These are phyloP conservation scores for Penicillium fuscoglaucum DNA, from an alignment of 2,329 filamentous ascomycete species.

Conservation along the genomic window DNA sequence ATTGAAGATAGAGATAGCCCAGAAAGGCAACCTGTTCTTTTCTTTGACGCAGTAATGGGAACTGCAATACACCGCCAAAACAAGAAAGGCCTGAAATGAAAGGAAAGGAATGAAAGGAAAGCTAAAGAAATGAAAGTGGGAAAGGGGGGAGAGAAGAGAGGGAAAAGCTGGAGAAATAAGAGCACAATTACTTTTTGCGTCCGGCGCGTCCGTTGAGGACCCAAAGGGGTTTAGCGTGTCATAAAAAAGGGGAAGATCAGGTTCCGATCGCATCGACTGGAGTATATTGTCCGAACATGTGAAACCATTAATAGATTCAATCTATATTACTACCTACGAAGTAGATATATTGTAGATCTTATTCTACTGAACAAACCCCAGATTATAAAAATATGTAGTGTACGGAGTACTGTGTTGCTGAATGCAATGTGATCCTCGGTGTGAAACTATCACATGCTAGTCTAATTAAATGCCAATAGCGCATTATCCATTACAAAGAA, in stretches of 20 bases:
- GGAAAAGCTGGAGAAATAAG: slow-evolving; percentile 31
- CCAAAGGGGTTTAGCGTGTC: slow-evolving; percentile 29
- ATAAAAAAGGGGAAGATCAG: slow-evolving; percentile 33
- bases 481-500: neutral
- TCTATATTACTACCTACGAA: neutral
- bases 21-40: slow-evolving; percentile 3
- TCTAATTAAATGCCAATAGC: neutral
- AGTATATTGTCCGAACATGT: neutral
- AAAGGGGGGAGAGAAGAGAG: slow-evolving; percentile 68
- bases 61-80: neutral
- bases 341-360: neutral
- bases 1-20: slow-evolving; percentile 2
- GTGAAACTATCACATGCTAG: slow-evolving; percentile 10
- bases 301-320: neutral
- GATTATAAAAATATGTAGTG: neutral
- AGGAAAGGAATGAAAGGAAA: slow-evolving; percentile 57
- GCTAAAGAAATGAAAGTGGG: slow-evolving; percentile 18
- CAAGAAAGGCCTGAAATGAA: slow-evolving; percentile 2
- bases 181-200: slow-evolving; percentile 25
- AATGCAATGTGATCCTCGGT: neutral
- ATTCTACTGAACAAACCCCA: neutral
- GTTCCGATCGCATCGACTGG: slow-evolving; percentile 13
- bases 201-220: slow-evolving; percentile 31
- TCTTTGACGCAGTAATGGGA: slow-evolving; percentile 1
- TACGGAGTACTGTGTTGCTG: neutral